These are phyloP conservation scores for Citrus maxima DNA, from an alignment of 345 rosid species.

Conservation along the genomic window DNA sequence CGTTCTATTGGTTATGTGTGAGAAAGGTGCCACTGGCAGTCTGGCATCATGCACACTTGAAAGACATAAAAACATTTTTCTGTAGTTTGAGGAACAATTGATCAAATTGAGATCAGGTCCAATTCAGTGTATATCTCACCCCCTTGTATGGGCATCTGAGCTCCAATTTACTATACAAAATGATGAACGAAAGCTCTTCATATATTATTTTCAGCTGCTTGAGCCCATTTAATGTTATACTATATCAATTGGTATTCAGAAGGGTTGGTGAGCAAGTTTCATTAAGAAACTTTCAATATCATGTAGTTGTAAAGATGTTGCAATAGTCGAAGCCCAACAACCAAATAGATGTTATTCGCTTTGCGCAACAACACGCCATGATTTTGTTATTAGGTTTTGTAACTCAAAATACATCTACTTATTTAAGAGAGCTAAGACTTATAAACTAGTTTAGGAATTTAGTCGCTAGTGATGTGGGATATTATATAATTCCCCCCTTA, in stretches of 20 bases:
- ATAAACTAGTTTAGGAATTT: no score
- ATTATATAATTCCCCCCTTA: no score
- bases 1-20: not conserved
- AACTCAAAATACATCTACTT: no score
- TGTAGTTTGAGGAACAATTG: not conserved
- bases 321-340: no score
- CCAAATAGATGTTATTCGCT: no score
- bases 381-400: no score
- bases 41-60: conserved; percentile 6
- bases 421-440: no score
- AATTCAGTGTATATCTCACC: not conserved
- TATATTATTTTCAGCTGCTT: not conserved
- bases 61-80: not conserved
- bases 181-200: not conserved
- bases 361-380: no score
- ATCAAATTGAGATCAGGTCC: not conserved
- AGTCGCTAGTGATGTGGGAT: no score
- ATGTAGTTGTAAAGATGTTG: no score
- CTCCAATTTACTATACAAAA: not conserved
- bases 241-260: not conserved
- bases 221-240: not conserved
- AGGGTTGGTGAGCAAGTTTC: not conserved
- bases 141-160: not conserved
- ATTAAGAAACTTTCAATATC: not conserved
- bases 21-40: not conserved